Base-by-base conservation (phyloP, 2,329 filamentous ascomycete genomes). In the Thielaviopsis euricoi region DNA sequence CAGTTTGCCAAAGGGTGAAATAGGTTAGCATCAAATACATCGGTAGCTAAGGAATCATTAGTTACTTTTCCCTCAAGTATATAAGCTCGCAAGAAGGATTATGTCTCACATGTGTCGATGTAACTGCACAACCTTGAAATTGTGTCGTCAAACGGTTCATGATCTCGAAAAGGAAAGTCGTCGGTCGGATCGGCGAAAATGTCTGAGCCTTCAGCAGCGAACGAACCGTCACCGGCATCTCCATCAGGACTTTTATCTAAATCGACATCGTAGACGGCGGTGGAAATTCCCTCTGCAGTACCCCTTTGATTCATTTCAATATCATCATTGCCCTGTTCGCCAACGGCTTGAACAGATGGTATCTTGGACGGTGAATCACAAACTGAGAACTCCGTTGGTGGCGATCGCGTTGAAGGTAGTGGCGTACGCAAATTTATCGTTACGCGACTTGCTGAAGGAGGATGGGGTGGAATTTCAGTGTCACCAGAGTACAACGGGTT, bases 1-100 rank as follows among this genome's bases (percentile, higher is more conserved):
- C 79, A 84, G 6, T 67, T 66, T 19, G 71, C 68, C 15, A 83
- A 59, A 54, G 68, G 68, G 19, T 67, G 64, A 21, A 80, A 65
- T 23, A 76, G 70, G 13, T 71, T 68, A 19, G 74, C 71, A 33
- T 76, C 74, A 62, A 73, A 65, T 26, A 23, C 49, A 1, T 57
- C 55, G 13, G 49, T 23, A 4, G 26, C 55, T 2, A 69, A 59
- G 13, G 67, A 63, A 62, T 76, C 74, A 77, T 43, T 43, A 43
- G 37, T n/a, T 17, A 43, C 17, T 4, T n/a, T 4, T 43, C 4
- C n/a, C n/a, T n/a, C 15, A n/a, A 12, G n/a, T 2, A 15, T 43
- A n/a, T 43, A 43, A 43, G n/a, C 15, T n/a, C 1, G 37, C 13
- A 2, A 23, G 17, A 40, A 37, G 19, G 23, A 40, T 15, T 19